These are phyloP conservation scores for Dendryphion nanum DNA, from an alignment of 2,329 filamentous ascomycete species.

Conservation along the genomic window DNA sequence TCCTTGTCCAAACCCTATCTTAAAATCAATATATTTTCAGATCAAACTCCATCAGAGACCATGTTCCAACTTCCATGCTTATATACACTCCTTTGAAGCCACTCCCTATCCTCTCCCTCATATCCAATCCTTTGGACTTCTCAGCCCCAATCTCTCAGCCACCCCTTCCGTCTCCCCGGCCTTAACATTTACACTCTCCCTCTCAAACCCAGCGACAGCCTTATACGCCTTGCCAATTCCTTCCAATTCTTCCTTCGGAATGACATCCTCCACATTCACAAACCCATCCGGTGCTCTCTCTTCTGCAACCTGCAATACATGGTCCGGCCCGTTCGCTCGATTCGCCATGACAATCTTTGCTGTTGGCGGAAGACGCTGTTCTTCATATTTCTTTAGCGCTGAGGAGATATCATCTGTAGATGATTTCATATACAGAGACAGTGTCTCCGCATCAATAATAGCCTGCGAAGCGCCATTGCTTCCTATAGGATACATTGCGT, in stretches of 20 bases:
- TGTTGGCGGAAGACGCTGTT: conserved; percentile 42
- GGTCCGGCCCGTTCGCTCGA: conserved; percentile 47
- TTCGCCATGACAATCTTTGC: conserved; percentile 49
- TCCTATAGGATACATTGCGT: conserved; percentile 46
- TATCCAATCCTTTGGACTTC: not conserved
- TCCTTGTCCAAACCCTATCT: too few relatives aligned
- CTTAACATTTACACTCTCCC: conserved; percentile 44
- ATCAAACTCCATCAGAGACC: too few relatives aligned
- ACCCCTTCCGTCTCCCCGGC: conserved; percentile 36
- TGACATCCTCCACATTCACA: conserved; percentile 42
- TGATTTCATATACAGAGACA: conserved; percentile 34
- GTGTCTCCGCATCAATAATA: conserved; percentile 44
- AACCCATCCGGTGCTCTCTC: conserved; percentile 43
- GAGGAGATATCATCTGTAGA: conserved; percentile 22
- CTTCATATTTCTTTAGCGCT: conserved; percentile 42
- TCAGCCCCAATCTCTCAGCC: not conserved
- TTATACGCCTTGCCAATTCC: conserved; percentile 39
- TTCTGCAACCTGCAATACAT: conserved; percentile 47
- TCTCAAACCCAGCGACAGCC: conserved; percentile 47
- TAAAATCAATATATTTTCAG: too few relatives aligned
- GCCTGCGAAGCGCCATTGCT: conserved; percentile 44
- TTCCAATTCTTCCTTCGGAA: conserved; percentile 42
- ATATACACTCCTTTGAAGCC: too few relatives aligned
- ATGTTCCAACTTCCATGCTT: too few relatives aligned
- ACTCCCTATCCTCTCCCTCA: too few relatives aligned